phyloP scores from a whole-genome alignment of 1,284 basidiomycete genomes.

The Trichosporon asahii region DNA sequence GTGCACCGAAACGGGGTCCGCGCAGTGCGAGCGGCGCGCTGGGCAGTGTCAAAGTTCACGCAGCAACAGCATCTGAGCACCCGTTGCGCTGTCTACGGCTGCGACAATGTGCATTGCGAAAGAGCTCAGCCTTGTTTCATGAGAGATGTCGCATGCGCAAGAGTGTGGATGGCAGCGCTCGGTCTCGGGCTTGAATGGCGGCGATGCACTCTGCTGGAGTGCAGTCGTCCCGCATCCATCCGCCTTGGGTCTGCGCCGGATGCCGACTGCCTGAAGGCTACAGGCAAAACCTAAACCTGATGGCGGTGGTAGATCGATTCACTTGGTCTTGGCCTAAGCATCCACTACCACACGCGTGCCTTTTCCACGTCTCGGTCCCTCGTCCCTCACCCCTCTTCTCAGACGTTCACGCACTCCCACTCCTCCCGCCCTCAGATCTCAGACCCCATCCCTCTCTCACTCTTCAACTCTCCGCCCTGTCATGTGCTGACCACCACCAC shows the following conservation, averaged over 20 bases:
- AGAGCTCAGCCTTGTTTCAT: not conserved
- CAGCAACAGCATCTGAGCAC: not conserved
- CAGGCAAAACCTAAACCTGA: not conserved
- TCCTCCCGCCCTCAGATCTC: not conserved
- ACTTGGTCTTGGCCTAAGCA: not conserved
- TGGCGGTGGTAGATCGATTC: slow-evolving; percentile 5
- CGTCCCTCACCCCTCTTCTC: not conserved
- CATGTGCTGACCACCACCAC: slow-evolving; percentile 4
- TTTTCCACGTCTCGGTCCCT: slow-evolving; percentile 8
- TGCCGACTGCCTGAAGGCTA: not conserved
- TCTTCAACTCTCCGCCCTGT: not conserved
- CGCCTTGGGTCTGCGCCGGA: not conserved
- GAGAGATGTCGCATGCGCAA: not conserved
- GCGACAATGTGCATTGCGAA: not conserved
- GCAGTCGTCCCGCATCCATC: not conserved
- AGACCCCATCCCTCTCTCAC: not conserved
- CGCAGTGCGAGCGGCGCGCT: not conserved
- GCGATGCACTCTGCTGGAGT: not conserved
- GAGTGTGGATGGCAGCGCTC: not conserved
- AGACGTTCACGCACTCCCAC: slow-evolving; percentile 5
- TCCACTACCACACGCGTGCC: not conserved
- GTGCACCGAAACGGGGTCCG: not conserved
- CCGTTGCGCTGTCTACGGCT: not conserved
- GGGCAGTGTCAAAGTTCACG: not conserved
- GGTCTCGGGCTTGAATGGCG: too few species aligned